Percentiles rank a stretch among this genome's conserved stretches.
Conservation (phyloP, 371 early-diverging fungal genomes). For the Lichtheimia ramosa region DNA sequence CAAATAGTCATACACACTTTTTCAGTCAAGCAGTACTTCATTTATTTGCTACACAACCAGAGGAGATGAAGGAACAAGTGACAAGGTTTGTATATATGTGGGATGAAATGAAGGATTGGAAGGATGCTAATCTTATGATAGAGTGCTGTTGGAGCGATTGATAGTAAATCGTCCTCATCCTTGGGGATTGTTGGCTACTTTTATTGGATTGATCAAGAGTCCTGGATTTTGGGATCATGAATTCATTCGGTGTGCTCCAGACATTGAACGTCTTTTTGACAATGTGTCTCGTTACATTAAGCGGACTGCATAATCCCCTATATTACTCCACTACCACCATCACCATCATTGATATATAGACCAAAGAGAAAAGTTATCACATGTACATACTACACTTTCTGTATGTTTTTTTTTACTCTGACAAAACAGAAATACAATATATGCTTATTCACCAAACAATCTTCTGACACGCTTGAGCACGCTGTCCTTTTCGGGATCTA, state of each 20-base stretch:
- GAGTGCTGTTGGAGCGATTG: constrained; percentile 92
- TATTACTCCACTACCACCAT: not conserved
- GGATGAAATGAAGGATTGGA: not conserved
- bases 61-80: constrained; percentile 85
- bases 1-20: constrained; percentile 93
- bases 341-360: not conserved
- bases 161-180: constrained; percentile 97
- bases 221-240: constrained; percentile 87
- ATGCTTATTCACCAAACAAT: constrained; percentile 78
- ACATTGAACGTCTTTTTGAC: constrained; percentile 74
- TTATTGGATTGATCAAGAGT: constrained; percentile 94
- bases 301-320: constrained; percentile 9
- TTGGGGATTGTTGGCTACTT: constrained; percentile 94
- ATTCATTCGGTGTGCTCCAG: constrained; percentile 72
- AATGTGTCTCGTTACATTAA: constrained; percentile 52
- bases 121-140: not conserved
- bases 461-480: constrained; percentile 94
- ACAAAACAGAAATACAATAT: not conserved
- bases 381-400: constrained; percentile 2
- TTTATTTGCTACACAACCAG: constrained; percentile 69
- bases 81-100: constrained; percentile 48
- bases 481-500: constrained; percentile 87
- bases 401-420: constrained; percentile 7
- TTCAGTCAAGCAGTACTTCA: constrained; percentile 79
- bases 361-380: constrained; percentile 1